phyloP scores from a whole-genome alignment of 768 basidiomycete genomes.

The Coprinopsis sp. region DNA sequence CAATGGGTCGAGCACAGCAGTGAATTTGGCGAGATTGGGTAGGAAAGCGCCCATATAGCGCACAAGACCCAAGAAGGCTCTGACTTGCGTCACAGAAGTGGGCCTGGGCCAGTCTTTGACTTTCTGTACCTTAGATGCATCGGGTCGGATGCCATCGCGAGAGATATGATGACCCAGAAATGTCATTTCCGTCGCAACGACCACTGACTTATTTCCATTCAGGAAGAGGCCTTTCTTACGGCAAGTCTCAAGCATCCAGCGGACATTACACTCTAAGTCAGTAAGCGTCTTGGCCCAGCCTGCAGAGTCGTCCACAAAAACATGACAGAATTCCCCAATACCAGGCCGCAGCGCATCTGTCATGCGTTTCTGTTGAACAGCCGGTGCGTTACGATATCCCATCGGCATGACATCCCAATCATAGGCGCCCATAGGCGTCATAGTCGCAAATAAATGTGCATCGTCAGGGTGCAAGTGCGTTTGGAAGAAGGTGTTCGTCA shows the following conservation, averaged over 20 bases:
- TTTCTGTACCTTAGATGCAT: conserved; percentile 16
- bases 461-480: conserved; percentile 20
- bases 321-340: conserved; percentile 21
- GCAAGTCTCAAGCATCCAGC: conserved; percentile 10
- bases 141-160: conserved; percentile 23
- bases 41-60: conserved; percentile 11
- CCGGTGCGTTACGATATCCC: conserved; percentile 21
- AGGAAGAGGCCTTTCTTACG: conserved; percentile 4
- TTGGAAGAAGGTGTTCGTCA: conserved; percentile 23
- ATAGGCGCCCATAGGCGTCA: conserved; percentile 33
- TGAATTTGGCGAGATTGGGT: conserved; percentile 7
- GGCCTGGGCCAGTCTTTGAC: conserved; percentile 25
- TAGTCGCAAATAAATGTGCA: conserved; percentile 29
- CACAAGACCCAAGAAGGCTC: conserved; percentile 10
- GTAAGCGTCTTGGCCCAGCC: conserved; percentile 18
- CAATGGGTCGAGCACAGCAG: background rate
- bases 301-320: conserved; percentile 24
- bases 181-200: conserved; percentile 22
- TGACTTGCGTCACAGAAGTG: conserved; percentile 1
- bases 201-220: conserved; percentile 13
- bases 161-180: conserved; percentile 32
- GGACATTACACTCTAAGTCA: conserved; percentile 11
- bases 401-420: conserved; percentile 41
- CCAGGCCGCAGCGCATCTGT: conserved; percentile 17
- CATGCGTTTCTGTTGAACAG: conserved; percentile 25